Evolutionary conservation across 305 asterid species (phyloP), one percentile per base, ranked within the genome.

Genomic region (Fraxinus velutina): DNA sequence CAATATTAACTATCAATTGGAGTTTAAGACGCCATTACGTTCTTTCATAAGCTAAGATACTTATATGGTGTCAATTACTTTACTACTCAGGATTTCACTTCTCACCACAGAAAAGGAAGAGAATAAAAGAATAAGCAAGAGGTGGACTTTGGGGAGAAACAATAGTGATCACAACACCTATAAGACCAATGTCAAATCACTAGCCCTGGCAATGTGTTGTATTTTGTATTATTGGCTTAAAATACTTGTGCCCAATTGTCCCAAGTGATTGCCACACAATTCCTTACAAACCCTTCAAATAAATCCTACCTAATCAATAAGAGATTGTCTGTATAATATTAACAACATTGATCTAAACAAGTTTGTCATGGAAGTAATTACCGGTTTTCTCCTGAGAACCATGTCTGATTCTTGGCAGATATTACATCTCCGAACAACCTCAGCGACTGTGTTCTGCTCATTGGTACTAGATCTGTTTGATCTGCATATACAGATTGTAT

Each of bases 321-420:
- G 36, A 37, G 34, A 15, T 36, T 70, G 27, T 30, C 77, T 66
- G 82, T 76, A 78, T 17, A 74, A 78, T 60, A 83, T 52, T 24
- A 75, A 78, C 73, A 83, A 36, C 60, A 76, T 57, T 66, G 76
- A 77, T 57, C 84, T 77, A 73, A 78, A 60, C 76, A 83, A 70
- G 82, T 80, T 44, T 80, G 78, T 52, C 78, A 72, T 44, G 79
- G 30, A 84, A 83, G 80, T 55, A 50, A 86, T 82, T 94, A 96
- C 99, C 93, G 99, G 93, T 79, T 90, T 96, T 86, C 89, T 88
- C 81, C 86, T 92, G 82, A 94, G 98, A 81, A 93, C 94, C 99
- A 96, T 92, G 84, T 96, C 94, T 72, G 92, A 91, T 83, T 89
- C 97, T 86, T 84, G 92, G 85, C 99, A 96, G 80, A 86, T 88